These are phyloP conservation scores for Mycena sp. DNA, from an alignment of 1,284 basidiomycete genomes.

Conservation along the genomic window DNA sequence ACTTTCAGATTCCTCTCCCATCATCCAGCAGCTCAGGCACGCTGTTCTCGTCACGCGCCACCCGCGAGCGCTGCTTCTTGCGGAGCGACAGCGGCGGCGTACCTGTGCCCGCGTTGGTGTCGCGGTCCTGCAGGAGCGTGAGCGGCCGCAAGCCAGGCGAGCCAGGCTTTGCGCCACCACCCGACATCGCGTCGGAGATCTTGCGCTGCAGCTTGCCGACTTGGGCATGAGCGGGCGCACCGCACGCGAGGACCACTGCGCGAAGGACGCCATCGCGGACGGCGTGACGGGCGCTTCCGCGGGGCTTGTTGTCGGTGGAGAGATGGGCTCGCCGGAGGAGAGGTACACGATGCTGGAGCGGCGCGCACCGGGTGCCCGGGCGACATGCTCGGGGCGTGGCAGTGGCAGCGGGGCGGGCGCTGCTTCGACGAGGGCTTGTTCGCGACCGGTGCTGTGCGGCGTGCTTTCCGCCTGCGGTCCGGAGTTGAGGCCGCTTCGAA, in stretches of 20 bases:
- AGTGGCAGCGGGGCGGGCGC: constrained; percentile 45
- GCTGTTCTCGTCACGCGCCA: constrained; percentile 54
- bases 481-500: constrained; percentile 50
- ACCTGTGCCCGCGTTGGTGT: constrained; percentile 51
- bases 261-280: constrained; percentile 49
- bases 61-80: constrained; percentile 56
- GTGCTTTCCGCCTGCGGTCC: constrained; percentile 70
- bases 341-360: constrained; percentile 73
- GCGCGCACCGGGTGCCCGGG: constrained; percentile 35
- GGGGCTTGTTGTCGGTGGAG: constrained; percentile 42
- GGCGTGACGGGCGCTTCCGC: constrained; percentile 40
- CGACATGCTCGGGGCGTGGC: constrained; percentile 25
- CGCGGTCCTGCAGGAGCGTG: constrained; percentile 69
- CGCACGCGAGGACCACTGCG: constrained; percentile 58
- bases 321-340: constrained; percentile 59
- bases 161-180: constrained; percentile 40
- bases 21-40: constrained; percentile 40
- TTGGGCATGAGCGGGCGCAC: constrained; percentile 52
- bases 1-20: constrained; percentile 57
- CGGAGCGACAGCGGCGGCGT: constrained; percentile 64
- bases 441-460: constrained; percentile 59
- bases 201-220: constrained; percentile 55
- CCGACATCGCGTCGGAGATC: constrained; percentile 44
- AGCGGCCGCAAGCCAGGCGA: constrained; percentile 66
- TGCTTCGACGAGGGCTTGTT: constrained; percentile 49